Conservation (phyloP, 805 yeast species). For the Scheffersomyces amazonensis region DNA sequence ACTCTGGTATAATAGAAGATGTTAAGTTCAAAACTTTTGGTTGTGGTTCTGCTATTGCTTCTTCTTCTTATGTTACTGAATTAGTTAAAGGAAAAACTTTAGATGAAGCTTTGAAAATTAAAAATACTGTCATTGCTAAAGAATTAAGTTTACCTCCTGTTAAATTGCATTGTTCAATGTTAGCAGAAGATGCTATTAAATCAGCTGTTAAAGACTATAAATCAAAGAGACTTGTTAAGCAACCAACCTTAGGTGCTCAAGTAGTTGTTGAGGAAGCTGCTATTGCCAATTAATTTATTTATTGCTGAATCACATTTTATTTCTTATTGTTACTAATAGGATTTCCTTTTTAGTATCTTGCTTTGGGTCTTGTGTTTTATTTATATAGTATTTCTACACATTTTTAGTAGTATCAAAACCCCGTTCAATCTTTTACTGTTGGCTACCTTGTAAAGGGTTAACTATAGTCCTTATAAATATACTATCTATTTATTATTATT, state of each 20-base stretch:
- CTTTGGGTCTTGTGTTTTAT: too few species aligned
- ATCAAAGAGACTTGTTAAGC: conserved; percentile 59
- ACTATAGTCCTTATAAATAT: too few species aligned
- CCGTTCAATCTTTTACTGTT: too few species aligned
- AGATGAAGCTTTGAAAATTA: conserved; percentile 90
- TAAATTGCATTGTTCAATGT: conserved; percentile 95
- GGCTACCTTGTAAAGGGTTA: too few species aligned
- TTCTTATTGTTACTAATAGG: too few species aligned
- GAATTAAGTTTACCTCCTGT: conserved; percentile 96
- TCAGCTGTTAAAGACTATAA: conserved; percentile 94
- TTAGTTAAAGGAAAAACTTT: conserved; percentile 91
- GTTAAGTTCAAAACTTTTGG: conserved; percentile 98
- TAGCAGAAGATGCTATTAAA: conserved; percentile 98
- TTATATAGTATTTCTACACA: too few species aligned
- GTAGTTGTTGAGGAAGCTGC: conserved; percentile 24
- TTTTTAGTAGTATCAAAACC: too few species aligned
- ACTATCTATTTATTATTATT: too few species aligned
- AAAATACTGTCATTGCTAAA: conserved; percentile 91
- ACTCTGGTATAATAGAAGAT: conserved; percentile 86
- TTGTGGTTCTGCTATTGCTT: conserved; percentile 98
- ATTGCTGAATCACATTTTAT: too few species aligned
- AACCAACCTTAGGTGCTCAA: conserved; percentile 63
- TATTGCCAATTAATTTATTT: not conserved
- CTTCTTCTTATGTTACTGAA: conserved; percentile 92
- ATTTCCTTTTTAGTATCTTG: too few species aligned